Conservation (phyloP, 345 rosid genomes). For the Orychophragmus violaceus region DNA sequence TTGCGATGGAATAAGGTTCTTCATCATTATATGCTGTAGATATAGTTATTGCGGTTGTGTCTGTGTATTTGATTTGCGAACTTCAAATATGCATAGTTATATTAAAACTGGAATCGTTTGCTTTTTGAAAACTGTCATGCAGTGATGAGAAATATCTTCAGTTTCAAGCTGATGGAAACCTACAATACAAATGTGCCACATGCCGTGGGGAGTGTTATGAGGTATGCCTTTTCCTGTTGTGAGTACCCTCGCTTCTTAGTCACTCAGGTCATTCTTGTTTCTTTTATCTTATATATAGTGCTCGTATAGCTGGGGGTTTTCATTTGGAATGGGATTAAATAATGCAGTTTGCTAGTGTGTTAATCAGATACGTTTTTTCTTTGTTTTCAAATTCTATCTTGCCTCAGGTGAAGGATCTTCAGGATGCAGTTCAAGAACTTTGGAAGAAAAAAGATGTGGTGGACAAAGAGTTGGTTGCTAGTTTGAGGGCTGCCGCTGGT, state of each 20-base stretch:
- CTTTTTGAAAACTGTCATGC: constrained; percentile 34
- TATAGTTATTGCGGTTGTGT: constrained; percentile 2
- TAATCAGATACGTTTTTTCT: neutral
- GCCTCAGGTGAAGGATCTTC: constrained; percentile 77
- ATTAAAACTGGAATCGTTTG: constrained; percentile 1
- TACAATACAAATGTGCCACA: constrained; percentile 84
- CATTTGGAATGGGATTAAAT: neutral
- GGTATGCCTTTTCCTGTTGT: constrained; percentile 43
- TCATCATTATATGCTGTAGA: constrained; percentile 10
- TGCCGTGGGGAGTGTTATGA: constrained; percentile 98
- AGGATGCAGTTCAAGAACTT: constrained; percentile 98
- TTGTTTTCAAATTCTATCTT: constrained; percentile 10
- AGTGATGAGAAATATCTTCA: constrained; percentile 91
- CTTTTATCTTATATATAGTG: neutral
- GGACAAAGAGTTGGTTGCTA: constrained; percentile 73
- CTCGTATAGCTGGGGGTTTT: neutral
- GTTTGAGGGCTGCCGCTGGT: constrained; percentile 94
- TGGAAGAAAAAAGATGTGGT: constrained; percentile 86
- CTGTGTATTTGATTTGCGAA: neutral
- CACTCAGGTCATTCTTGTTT: neutral
- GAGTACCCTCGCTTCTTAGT: constrained; percentile 8
- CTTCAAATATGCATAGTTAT: neutral
- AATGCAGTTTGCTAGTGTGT: constrained; percentile 1
- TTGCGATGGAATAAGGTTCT: constrained; percentile 94
- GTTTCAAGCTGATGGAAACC: constrained; percentile 93